phyloP scores from a whole-genome alignment of 257 asterid genomes.

The Petunia secreta region DNA sequence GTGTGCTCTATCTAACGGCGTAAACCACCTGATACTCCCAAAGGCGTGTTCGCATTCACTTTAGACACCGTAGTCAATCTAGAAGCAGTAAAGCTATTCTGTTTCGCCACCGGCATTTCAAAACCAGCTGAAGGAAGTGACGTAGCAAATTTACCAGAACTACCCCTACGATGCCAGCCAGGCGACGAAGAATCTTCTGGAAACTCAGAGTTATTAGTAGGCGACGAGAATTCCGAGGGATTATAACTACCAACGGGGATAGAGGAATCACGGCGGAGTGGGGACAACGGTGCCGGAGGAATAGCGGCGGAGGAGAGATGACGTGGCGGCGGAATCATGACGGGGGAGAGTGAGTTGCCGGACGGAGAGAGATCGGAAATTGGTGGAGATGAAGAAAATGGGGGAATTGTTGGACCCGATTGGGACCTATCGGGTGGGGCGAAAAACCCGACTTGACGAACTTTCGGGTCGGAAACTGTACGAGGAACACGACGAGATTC shows the following conservation, averaged over 20 bases:
- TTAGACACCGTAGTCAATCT: conserved; percentile 46
- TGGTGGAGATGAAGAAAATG: conserved; percentile 52
- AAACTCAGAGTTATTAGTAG: conserved; percentile 50
- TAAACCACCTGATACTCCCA: conserved; percentile 39
- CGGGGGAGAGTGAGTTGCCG: conserved; percentile 78
- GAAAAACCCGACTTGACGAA: conserved; percentile 95
- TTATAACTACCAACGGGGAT: conserved; percentile 74
- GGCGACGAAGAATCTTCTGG: conserved; percentile 56
- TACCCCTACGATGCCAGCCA: conserved; percentile 42
- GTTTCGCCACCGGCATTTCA: conserved; percentile 51
- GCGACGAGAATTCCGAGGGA: conserved; percentile 69
- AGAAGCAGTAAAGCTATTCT: conserved; percentile 39
- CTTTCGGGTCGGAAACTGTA: conserved; percentile 85
- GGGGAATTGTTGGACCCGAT: conserved; percentile 66
- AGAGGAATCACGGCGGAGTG: conserved; percentile 55
- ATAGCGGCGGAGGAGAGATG: conserved; percentile 45
- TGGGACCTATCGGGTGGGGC: conserved; percentile 70
- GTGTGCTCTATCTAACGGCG: too few species aligned
- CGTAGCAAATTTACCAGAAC: conserved; percentile 63
- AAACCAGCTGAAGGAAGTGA: conserved; percentile 72
- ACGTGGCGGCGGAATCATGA: conserved; percentile 92
- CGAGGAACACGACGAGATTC: conserved; percentile 83
- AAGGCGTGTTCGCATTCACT: conserved; percentile 41
- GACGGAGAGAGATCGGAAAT: conserved; percentile 54
- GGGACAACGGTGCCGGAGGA: conserved; percentile 49